Evolutionary conservation across 192 early-diverging fungal species (phyloP), one percentile per base, ranked within the genome.

Genomic region (Rhizophagus sp.): DNA sequence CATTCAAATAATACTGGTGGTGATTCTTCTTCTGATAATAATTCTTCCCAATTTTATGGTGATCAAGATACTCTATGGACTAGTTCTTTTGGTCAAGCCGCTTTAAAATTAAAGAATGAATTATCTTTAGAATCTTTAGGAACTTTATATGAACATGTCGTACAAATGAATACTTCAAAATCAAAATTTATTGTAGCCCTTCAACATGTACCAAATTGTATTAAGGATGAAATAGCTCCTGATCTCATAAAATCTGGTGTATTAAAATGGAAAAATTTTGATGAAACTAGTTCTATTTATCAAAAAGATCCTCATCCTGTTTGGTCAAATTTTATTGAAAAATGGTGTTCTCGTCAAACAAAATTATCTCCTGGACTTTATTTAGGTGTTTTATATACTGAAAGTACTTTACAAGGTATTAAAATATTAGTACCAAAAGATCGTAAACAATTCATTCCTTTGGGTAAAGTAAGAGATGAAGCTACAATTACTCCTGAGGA

Each of bases 381-480:
- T 62, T 65, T 88, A 44, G 87, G 85, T 57, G 50, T 88, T n/a
- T 85, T 86, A 65, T 84, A 88, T 62, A 83, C 84, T 0, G 85
- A 88, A 70, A 86, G 87, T 34, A 86, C 84, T 25, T 81, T 85
- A 77, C 66, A 80, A 19, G 85, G 85, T 19, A 62, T 88, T 24
- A 81, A 83, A 69, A 84, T 88, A 30, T 73, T 88, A 4, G 85
- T 88, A 8, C 84, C 85, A 4, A 78, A 79, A 22, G 79, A 81
- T 12, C 81, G 85, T 34, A 83, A 86, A 52, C 85, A 86, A n/a
- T 85, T 85, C 39, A 65, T 88, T 17, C 87, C 87, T 1, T 75
- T 87, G 3, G 80, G 82, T 10, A 87, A 85, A 52, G 57, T 88
- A 57, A 64, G 87, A 52, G 80, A 84, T 17, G 75, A 88, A 4